A percentile compares a stretch with the other conserved stretches of the same genome.
Evolutionary conservation across 805 yeast genomes (phyloP).

Genomic region (Grigorovia transvaalensis): DNA sequence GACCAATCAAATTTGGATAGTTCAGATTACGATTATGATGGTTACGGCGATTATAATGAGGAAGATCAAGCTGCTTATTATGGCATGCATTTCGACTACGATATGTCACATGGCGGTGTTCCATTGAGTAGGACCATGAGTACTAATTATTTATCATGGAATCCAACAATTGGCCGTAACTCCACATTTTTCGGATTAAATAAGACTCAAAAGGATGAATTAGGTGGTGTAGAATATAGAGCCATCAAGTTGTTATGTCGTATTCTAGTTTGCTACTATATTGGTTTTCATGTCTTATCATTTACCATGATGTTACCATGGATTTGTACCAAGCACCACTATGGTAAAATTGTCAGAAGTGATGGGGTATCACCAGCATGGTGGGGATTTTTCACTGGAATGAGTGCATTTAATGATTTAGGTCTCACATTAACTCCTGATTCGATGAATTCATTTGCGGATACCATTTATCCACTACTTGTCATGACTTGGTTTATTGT

Average conservation of each 20-base stretch:
- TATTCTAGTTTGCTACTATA: slow-evolving; percentile 53
- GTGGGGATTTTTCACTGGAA: slow-evolving; percentile 88
- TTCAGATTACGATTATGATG: slow-evolving; percentile 9
- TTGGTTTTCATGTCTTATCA: slow-evolving; percentile 62
- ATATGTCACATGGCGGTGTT: slow-evolving; percentile 6
- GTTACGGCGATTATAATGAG: slow-evolving; percentile 2
- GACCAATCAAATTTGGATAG: slow-evolving; percentile 7
- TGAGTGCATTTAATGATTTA: slow-evolving; percentile 73
- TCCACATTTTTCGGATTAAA: slow-evolving; percentile 79
- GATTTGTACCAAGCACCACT: slow-evolving; percentile 36
- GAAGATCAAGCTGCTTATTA: slow-evolving; percentile 13
- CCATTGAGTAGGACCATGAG: slow-evolving; percentile 33
- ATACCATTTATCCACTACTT: slow-evolving; percentile 55
- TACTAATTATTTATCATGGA: slow-evolving; percentile 73
- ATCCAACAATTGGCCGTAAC: slow-evolving; percentile 86
- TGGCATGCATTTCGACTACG: slow-evolving; percentile 20
- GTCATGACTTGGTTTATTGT: slow-evolving; percentile 61
- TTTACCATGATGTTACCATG: slow-evolving; percentile 51
- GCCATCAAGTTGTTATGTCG: slow-evolving; percentile 68
- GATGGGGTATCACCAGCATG: slow-evolving; percentile 68
- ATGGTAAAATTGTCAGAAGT: slow-evolving; percentile 34
- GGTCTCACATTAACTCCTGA: slow-evolving; percentile 77
- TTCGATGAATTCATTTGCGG: slow-evolving; percentile 61
- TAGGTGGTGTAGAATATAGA: slow-evolving; percentile 96
- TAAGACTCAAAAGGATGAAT: slow-evolving; percentile 78